These are phyloP conservation scores for Phytopythium litorale DNA, from an alignment of 352 stramenopile species.

Conservation along the genomic window DNA sequence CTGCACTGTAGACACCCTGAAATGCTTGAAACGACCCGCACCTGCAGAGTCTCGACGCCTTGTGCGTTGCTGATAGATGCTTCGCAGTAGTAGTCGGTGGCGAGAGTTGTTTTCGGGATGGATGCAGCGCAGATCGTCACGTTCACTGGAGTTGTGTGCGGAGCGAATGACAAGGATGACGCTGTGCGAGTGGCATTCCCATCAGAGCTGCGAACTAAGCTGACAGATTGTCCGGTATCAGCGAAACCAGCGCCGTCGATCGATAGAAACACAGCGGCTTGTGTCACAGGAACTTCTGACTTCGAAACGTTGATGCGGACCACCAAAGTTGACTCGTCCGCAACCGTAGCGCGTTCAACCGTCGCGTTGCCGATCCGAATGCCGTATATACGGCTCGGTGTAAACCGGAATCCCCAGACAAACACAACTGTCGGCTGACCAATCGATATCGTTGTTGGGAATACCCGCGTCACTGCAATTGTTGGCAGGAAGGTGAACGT, in stretches of 20 bases:
- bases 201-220: background rate
- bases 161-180: constrained; percentile 1
- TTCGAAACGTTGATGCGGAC: background rate
- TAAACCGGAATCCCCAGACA: constrained; percentile 2
- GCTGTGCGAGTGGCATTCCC: background rate
- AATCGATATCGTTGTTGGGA: constrained; percentile 10
- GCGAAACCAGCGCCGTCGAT: constrained; percentile 5
- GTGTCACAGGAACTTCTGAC: too few relatives aligned
- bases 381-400: background rate
- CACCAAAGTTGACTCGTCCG: constrained; percentile 7
- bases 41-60: background rate
- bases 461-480: constrained; percentile 3
- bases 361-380: constrained; percentile 5
- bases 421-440: constrained; percentile 7
- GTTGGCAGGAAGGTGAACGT: constrained; percentile 16
- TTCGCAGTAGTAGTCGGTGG: constrained; percentile 1
- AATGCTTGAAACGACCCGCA: background rate
- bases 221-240: background rate
- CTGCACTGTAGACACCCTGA: constrained; percentile 1
- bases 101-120: background rate
- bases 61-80: background rate
- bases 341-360: background rate
- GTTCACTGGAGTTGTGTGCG: background rate
- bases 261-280: constrained; percentile 3
- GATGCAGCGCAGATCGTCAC: background rate